A percentile compares a stretch with the other conserved stretches of the same genome.
Evolutionary conservation across 1,284 basidiomycete species (phyloP).

Genomic region (Puccinia horiana): DNA sequence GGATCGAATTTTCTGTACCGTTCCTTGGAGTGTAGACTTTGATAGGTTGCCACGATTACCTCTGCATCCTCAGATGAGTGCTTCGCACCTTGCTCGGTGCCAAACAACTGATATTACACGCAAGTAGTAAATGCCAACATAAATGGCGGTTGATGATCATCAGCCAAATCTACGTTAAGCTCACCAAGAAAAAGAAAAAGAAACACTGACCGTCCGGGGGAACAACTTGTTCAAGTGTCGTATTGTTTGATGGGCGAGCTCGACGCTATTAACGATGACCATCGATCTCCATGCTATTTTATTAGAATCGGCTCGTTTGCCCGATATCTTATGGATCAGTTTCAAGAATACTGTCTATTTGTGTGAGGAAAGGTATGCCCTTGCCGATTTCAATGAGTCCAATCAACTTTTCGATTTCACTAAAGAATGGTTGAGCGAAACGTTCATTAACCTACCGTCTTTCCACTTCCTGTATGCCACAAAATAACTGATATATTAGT

Average conservation of each 20-base stretch:
- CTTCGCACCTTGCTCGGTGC: conserved; percentile 85
- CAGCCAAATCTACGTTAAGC: neutral
- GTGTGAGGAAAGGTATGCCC: neutral
- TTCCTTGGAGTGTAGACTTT: conserved; percentile 71
- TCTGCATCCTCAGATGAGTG: conserved; percentile 79
- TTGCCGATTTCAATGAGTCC: neutral
- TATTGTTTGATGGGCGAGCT: conserved; percentile 86
- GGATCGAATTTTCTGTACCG: conserved; percentile 81
- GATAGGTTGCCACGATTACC: conserved; percentile 87
- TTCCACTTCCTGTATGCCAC: conserved; percentile 16
- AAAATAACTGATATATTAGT: neutral
- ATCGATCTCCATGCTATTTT: conserved; percentile 64
- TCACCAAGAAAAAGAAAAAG: neutral
- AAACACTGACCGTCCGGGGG: conserved; percentile 65
- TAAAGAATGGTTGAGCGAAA: neutral
- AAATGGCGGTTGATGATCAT: neutral
- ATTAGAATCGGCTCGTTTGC: conserved; percentile 62
- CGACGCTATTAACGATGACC: conserved; percentile 81
- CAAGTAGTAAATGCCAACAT: neutral
- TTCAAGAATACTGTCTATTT: conserved; percentile 35
- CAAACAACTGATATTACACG: conserved; percentile 63
- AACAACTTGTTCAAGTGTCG: conserved; percentile 69
- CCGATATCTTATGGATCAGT: conserved; percentile 59
- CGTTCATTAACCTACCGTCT: conserved; percentile 10
- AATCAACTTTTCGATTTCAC: neutral